These are phyloP conservation scores for Yarrowia sp. DNA, from an alignment of 805 yeast species.

Conservation along the genomic window DNA sequence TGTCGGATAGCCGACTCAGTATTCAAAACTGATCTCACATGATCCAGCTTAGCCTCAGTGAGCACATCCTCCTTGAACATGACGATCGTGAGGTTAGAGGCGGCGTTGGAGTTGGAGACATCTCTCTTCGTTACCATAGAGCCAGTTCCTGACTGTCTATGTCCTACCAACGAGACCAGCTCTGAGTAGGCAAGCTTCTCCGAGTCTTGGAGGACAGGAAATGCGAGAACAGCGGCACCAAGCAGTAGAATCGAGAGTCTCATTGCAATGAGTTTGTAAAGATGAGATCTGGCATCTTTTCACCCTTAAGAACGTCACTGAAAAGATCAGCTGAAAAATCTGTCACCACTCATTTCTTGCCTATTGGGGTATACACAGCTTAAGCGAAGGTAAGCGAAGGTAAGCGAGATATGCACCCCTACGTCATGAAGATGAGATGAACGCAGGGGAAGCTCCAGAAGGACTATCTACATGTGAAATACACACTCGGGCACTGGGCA, in stretches of 20 bases:
- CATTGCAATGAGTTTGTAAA: background rate
- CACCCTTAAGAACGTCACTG: background rate
- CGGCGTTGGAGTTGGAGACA: background rate
- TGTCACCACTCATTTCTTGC: conserved; percentile 3
- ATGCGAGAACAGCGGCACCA: background rate
- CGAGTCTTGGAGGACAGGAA: background rate
- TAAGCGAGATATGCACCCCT: background rate
- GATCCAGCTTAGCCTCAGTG: background rate
- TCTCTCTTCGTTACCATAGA: background rate
- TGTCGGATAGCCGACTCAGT: background rate
- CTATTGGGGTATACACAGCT: background rate
- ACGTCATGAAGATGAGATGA: background rate
- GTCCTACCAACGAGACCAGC: background rate
- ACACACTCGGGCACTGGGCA: too few relatives aligned
- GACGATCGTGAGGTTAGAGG: conserved; percentile 8
- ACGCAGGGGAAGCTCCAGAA: background rate
- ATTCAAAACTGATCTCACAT: background rate
- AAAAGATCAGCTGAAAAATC: background rate
- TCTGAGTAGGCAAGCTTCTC: conserved; percentile 3
- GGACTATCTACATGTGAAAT: too few relatives aligned
- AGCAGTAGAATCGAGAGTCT: background rate
- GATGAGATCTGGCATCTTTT: background rate
- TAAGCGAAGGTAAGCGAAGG: background rate
- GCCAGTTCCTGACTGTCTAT: too few relatives aligned
- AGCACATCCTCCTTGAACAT: background rate